These are phyloP conservation scores for Phlebiopsis flavidoalba DNA, from an alignment of 768 basidiomycete genomes.

Conservation along the genomic window DNA sequence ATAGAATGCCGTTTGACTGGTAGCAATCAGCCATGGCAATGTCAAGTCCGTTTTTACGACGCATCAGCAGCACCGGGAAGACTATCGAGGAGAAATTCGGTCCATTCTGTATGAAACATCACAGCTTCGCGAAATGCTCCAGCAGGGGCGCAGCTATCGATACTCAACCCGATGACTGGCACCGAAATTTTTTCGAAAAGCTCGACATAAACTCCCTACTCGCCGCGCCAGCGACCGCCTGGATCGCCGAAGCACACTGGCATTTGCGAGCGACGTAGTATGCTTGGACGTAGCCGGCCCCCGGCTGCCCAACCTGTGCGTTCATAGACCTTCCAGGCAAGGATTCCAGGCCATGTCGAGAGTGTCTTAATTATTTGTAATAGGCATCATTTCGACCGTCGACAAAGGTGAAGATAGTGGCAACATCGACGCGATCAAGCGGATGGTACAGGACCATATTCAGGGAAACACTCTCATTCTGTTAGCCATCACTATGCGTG, in stretches of 20 bases:
- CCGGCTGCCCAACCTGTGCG: conserved; percentile 24
- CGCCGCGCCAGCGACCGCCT: conserved; percentile 5
- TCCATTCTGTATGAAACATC: conserved; percentile 30
- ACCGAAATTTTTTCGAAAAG: neutral
- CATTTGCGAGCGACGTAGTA: conserved; percentile 24
- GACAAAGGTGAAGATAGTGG: conserved; percentile 2
- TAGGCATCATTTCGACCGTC: conserved; percentile 56
- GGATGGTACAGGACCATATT: conserved; percentile 54
- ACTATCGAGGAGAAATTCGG: conserved; percentile 41
- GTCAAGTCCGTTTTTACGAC: conserved; percentile 39
- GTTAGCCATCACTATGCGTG: conserved; percentile 53
- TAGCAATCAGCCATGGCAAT: conserved; percentile 20
- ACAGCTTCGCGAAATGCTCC: conserved; percentile 46
- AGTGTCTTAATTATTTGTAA: neutral
- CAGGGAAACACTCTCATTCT: conserved; percentile 52
- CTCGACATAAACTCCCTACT: neutral
- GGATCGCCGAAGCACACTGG: conserved; percentile 4
- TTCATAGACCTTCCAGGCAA: conserved; percentile 29
- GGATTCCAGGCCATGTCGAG: neutral
- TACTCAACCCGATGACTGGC: conserved; percentile 39
- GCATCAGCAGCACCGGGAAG: conserved; percentile 5
- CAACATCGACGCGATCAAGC: conserved; percentile 52
- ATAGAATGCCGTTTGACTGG: conserved; percentile 26
- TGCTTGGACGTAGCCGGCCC: conserved; percentile 21
- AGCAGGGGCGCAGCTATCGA: conserved; percentile 55